Base-by-base conservation (phyloP, 75 land plant genomes). In the Ceratopteris richardii region DNA sequence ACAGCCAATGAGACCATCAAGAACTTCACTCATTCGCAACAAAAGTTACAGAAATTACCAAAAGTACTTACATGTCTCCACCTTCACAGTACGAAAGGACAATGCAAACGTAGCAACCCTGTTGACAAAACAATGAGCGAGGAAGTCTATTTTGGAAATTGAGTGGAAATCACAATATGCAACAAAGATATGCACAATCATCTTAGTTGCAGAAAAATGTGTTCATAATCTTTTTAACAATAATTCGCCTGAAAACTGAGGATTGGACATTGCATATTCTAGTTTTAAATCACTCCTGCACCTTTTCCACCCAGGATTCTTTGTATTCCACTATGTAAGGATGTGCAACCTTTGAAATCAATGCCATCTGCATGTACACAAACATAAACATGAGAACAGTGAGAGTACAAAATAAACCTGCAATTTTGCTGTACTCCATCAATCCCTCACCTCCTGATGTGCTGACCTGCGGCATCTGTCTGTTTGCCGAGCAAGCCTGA, bases 221-320 rank as follows among this genome's bases (percentile, higher is more conserved):
- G 37, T n/a, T n/a, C n/a, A n/a, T n/a, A n/a, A n/a, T n/a, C n/a
- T n/a, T n/a, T n/a, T n/a, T n/a, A n/a, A n/a, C n/a, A n/a, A n/a
- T n/a, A n/a, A n/a, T n/a, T n/a, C n/a, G n/a, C n/a, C n/a, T n/a
- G n/a, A n/a, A 33, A 33, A 33, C 37, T 4, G 37, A 4, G 9
- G 37, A 33, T 9, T 3, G 3, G 37, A 9, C 37, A 33, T 9
- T 4, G 9, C 37, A 33, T 33, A 3, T 33, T 9, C 9, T 9
- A 33, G 7, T 33, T 33, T 3, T 9, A 3, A 3, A 33, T 14
- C 5, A 46, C 2, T 5, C 3, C 13, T 66, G 56, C 31, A 90
- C 98, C 96, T 93, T 93, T 69, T 93, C 98, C 7, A 93, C 98
- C 98, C 98, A 93, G 20, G 98, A 85, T 59, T 93, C 98, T 63